These are phyloP conservation scores for Pichia sp. DNA, from an alignment of 1,139 yeast species.

Conservation along the genomic window DNA sequence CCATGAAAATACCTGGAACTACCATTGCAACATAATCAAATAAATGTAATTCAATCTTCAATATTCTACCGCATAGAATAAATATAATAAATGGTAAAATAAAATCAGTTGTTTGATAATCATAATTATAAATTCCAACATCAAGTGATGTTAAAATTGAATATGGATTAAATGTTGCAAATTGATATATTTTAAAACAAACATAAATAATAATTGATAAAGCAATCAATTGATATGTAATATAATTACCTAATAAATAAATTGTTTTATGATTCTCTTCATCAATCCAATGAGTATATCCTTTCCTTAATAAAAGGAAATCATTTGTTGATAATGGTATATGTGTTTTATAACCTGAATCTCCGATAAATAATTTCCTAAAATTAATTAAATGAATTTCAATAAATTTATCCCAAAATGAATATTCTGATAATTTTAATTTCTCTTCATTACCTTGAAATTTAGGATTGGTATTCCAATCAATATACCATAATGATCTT, in stretches of 20 bases:
- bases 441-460: conserved; percentile 25
- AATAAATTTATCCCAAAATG: conserved; percentile 36
- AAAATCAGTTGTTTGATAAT: conserved; percentile 20
- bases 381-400: conserved; percentile 28
- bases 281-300: conserved; percentile 45
- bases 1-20: conserved; percentile 49
- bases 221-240: conserved; percentile 37
- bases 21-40: conserved; percentile 57
- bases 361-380: conserved; percentile 8
- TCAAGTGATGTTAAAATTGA: background rate
- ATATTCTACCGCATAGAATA: conserved; percentile 44
- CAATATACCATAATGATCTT: conserved; percentile 60
- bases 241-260: conserved; percentile 52
- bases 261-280: conserved; percentile 30
- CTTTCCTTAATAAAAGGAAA: conserved; percentile 50
- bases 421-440: conserved; percentile 16
- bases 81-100: conserved; percentile 52
- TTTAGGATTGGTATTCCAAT: conserved; percentile 49
- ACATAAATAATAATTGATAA: conserved; percentile 11
- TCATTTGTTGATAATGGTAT: conserved; percentile 21
- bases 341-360: conserved; percentile 3
- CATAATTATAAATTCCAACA: conserved; percentile 9
- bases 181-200: conserved; percentile 4
- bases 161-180: conserved; percentile 22
- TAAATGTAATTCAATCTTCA: conserved; percentile 50